Base-by-base conservation (phyloP, 805 yeast species). In the Myxozyma geophila region DNA sequence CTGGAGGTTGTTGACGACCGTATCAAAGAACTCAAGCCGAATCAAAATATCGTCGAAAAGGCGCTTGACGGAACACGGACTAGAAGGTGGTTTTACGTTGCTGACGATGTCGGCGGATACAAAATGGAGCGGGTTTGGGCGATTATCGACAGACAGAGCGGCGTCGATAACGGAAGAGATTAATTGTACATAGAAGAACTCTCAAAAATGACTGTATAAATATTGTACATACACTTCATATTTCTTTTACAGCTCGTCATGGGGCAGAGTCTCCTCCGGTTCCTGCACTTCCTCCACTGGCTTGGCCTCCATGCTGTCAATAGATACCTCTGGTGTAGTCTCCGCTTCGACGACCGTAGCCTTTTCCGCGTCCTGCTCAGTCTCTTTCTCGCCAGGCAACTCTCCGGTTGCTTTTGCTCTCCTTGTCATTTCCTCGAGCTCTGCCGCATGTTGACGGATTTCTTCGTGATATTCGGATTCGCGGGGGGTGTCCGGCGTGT, bases 81-180 rank as follows among this genome's bases (percentile, higher is more conserved):
- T 9, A 77, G 82, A 54, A 46, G 64, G 15, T 74, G 76, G 17
- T 85, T 79, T 73, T 88, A 85, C 70, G 82, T 90, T 1, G 83
- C 81, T 15, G 96, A 90, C 71, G 87, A 89, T 67, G 78, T 88
- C 50, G 95, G 96, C 1, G 96, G 96, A 1, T 77, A 88, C 73
- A 84, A 85, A 67, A 90, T 90, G 96, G 95, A 90, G 70, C 78
- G 96, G 59, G 76, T 90, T 5, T 87, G 96, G 93, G 91, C 92
- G 0, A 83, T 89, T n/a, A 84, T 88, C 0, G 96, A 90, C 72
- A 77, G 78, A 54, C 85, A 87, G 64, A 79, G 85, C 53, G 90
- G 87, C 0, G 78, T 88, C 10, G 82, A 88, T 69, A 87, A 87
- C 67, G 95, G 95, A 6, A 78, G 96, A 64, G 58, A 52, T 21